A percentile compares a stretch with the other conserved stretches of the same genome.
These are phyloP conservation scores for Rhododendron henanense DNA, from an alignment of 148 eudicot species.

Conservation along the genomic window DNA sequence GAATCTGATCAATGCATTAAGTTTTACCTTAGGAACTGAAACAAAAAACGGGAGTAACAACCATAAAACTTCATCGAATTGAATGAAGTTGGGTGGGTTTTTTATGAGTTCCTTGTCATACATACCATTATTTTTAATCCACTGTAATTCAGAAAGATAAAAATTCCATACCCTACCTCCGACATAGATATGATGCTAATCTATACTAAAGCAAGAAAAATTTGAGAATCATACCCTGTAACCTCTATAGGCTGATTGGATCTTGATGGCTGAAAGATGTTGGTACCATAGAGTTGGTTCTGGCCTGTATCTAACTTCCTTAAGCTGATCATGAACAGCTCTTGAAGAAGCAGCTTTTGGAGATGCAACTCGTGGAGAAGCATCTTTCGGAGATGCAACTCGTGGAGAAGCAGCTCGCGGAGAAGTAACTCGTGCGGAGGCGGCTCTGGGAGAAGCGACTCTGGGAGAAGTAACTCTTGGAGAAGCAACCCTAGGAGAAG, in stretches of 20 bases:
- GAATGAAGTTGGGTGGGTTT: not conserved
- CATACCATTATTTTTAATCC: not conserved
- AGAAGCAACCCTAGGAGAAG: not conserved
- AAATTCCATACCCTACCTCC: not conserved
- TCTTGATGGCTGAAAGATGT: conserved; percentile 68
- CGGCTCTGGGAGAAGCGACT: conserved; percentile 21
- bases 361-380: conserved; percentile 28
- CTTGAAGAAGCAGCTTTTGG: conserved; percentile 29
- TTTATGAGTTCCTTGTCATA: not conserved
- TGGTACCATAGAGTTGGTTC: conserved; percentile 58
- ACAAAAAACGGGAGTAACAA: not conserved
- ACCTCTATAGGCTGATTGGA: conserved; percentile 84
- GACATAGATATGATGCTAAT: not conserved
- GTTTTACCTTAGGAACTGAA: not conserved
- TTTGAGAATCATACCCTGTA: conserved; percentile 45
- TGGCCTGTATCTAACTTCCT: conserved; percentile 40
- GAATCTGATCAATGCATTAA: not conserved
- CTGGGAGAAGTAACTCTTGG: not conserved
- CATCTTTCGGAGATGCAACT: conserved; percentile 26
- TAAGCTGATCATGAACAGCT: conserved; percentile 11
- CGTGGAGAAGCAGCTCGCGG: conserved; percentile 26
- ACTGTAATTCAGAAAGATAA: not conserved
- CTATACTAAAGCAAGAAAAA: not conserved
- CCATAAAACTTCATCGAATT: not conserved
- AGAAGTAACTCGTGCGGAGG: conserved; percentile 27